phyloP scores from a whole-genome alignment of 768 basidiomycete genomes.

The Sarcodon aspratus region DNA sequence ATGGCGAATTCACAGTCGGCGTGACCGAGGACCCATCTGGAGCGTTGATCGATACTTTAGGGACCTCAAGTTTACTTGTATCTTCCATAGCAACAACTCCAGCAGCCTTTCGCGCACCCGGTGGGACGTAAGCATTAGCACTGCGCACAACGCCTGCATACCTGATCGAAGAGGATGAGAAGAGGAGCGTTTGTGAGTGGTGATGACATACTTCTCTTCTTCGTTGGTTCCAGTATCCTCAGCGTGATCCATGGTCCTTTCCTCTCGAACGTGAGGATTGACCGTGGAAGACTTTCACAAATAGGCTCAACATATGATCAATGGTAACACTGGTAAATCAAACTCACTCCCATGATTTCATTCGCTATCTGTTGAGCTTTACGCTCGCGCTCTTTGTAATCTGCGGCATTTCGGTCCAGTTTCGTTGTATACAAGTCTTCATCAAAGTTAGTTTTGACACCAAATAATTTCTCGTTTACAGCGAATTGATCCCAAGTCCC shows the following conservation, averaged over 20 bases:
- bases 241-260: slow-evolving; percentile 48
- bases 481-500: slow-evolving; percentile 85
- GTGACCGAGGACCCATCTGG: slow-evolving; percentile 57
- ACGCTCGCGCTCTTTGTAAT: slow-evolving; percentile 82
- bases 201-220: slow-evolving; percentile 77
- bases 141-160: slow-evolving; percentile 89
- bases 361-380: slow-evolving; percentile 82
- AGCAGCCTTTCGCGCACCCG: slow-evolving; percentile 61
- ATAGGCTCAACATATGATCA: not conserved
- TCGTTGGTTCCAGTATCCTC: slow-evolving; percentile 78
- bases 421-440: slow-evolving; percentile 94
- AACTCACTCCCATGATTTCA: slow-evolving; percentile 78
- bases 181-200: slow-evolving; percentile 4
- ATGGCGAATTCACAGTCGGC: slow-evolving; percentile 37
- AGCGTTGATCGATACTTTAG: slow-evolving; percentile 67
- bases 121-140: slow-evolving; percentile 88
- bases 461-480: slow-evolving; percentile 87
- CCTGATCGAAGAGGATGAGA: slow-evolving; percentile 31
- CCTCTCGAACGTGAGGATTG: slow-evolving; percentile 87
- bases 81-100: slow-evolving; percentile 17
- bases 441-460: slow-evolving; percentile 83
- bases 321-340: not conserved
- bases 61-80: slow-evolving; percentile 35
- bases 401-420: slow-evolving; percentile 72
- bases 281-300: slow-evolving; percentile 37